phyloP scores from a whole-genome alignment of 108 stramenopile genomes.

The Cylindrotheca fusiformis region DNA sequence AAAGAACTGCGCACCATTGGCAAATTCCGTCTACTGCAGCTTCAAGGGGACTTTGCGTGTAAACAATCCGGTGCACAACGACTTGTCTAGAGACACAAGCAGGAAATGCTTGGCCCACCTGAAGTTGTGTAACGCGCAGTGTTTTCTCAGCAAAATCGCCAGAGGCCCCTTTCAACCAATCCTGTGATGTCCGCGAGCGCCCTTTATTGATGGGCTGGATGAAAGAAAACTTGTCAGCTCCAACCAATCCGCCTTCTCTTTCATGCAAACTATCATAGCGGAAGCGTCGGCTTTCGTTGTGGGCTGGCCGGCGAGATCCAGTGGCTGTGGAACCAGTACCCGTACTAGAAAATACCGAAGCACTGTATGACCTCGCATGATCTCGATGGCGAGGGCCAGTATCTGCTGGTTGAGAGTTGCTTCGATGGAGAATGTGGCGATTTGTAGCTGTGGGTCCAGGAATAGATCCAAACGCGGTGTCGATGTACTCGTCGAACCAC shows the following conservation, averaged over 20 bases:
- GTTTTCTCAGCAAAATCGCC: slow-evolving; percentile 75
- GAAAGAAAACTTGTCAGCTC: slow-evolving; percentile 81
- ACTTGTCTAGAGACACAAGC: slow-evolving; percentile 81
- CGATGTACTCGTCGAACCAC: slow-evolving; percentile 59
- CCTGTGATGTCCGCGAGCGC: slow-evolving; percentile 47
- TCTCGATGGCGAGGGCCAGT: slow-evolving; percentile 11
- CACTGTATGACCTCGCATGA: slow-evolving; percentile 39
- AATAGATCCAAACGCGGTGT: slow-evolving; percentile 21
- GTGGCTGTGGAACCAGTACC: slow-evolving; percentile 4
- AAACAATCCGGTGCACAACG: slow-evolving; percentile 75
- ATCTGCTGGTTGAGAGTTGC: slow-evolving; percentile 2
- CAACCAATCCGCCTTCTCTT: slow-evolving; percentile 51
- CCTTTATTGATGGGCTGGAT: slow-evolving; percentile 76
- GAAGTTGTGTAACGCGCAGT: slow-evolving; percentile 76
- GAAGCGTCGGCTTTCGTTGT: neutral
- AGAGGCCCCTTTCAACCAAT: slow-evolving; percentile 69
- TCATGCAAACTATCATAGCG: neutral
- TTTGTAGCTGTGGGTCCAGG: slow-evolving; percentile 1
- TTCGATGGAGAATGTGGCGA: neutral
- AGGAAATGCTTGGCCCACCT: slow-evolving; percentile 79
- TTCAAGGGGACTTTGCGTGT: slow-evolving; percentile 80
- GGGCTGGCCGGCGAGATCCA: neutral
- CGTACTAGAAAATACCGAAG: slow-evolving; percentile 29
- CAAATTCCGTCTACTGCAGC: slow-evolving; percentile 78
- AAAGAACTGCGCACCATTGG: slow-evolving; percentile 87